Evolutionary conservation across 2,329 filamentous ascomycete genomes (phyloP).

Genomic region (Apiospora arundinis): DNA sequence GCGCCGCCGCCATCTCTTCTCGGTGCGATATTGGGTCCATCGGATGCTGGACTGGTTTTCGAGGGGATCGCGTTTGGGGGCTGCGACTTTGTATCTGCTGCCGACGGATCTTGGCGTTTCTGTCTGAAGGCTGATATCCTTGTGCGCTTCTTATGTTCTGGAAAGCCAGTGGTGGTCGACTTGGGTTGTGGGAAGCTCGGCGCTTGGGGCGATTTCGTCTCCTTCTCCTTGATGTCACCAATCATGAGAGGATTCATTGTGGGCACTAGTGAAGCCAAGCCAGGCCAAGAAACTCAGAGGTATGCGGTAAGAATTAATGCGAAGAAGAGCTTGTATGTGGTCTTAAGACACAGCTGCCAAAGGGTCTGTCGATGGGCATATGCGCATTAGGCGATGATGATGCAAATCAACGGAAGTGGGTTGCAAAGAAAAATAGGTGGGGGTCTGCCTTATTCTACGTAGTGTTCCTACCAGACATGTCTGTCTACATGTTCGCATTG

Average conservation of each 20-base stretch:
- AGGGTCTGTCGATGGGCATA: not conserved
- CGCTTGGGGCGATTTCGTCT: constrained; percentile 62
- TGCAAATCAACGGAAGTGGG: constrained; percentile 5
- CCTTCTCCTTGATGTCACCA: constrained; percentile 81
- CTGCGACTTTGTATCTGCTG: constrained; percentile 35
- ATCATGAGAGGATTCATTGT: constrained; percentile 52
- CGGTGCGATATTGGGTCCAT: not conserved
- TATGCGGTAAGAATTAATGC: not conserved
- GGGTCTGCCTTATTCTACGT: not conserved
- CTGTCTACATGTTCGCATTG: not conserved
- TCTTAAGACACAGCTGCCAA: not conserved
- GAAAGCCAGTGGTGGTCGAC: constrained; percentile 74
- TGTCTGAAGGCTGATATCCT: constrained; percentile 82
- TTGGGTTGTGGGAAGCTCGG: constrained; percentile 68
- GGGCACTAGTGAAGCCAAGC: not conserved
- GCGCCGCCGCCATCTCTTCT: constrained; percentile 22
- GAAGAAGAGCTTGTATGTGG: not conserved
- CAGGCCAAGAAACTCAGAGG: no score
- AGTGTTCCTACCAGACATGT: not conserved
- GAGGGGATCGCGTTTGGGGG: constrained; percentile 18
- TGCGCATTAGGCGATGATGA: constrained; percentile 11
- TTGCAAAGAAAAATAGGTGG: not conserved
- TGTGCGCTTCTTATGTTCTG: constrained; percentile 81
- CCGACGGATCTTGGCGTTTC: constrained; percentile 51
- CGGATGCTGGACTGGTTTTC: not conserved